A percentile compares a stretch with the other conserved stretches of the same genome.
phyloP scores from a whole-genome alignment of 306 rosid species.

The Begonia peltatifolia region DNA sequence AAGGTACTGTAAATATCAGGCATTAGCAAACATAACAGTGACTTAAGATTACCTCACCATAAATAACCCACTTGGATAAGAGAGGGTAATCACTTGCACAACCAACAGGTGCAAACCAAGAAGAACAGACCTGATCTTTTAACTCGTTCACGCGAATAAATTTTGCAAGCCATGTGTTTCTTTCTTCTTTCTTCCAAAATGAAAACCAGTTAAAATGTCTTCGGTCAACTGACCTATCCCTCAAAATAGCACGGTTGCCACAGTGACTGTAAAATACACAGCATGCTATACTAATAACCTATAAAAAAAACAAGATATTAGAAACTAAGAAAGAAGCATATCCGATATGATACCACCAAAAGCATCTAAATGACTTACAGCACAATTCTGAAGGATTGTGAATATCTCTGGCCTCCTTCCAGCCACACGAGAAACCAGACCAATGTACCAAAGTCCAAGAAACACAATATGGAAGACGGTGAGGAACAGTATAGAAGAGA shows the following conservation, averaged over 20 bases:
- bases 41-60: constrained; percentile 67
- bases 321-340: constrained; percentile 8
- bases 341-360: background rate
- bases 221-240: constrained; percentile 38
- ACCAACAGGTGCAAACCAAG: constrained; percentile 99
- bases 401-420: constrained; percentile 79
- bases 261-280: constrained; percentile 97
- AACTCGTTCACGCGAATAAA: constrained; percentile 71
- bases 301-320: constrained; percentile 8
- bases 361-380: constrained; percentile 39
- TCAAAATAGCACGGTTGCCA: constrained; percentile 75
- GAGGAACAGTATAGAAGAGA: constrained; percentile 84
- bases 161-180: constrained; percentile 72
- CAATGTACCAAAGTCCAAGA: constrained; percentile 86
- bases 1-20: background rate
- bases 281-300: constrained; percentile 98
- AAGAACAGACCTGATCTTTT: constrained; percentile 90
- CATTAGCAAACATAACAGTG: constrained; percentile 7
- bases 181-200: constrained; percentile 68
- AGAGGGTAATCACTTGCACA: constrained; percentile 97
- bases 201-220: constrained; percentile 50
- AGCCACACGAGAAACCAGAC: constrained; percentile 95
- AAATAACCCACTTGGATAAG: constrained; percentile 92
- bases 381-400: constrained; percentile 83
- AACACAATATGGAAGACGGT: constrained; percentile 72